Conservation (phyloP, 2,329 filamentous ascomycete genomes). For the Epichloe uncinata region DNA sequence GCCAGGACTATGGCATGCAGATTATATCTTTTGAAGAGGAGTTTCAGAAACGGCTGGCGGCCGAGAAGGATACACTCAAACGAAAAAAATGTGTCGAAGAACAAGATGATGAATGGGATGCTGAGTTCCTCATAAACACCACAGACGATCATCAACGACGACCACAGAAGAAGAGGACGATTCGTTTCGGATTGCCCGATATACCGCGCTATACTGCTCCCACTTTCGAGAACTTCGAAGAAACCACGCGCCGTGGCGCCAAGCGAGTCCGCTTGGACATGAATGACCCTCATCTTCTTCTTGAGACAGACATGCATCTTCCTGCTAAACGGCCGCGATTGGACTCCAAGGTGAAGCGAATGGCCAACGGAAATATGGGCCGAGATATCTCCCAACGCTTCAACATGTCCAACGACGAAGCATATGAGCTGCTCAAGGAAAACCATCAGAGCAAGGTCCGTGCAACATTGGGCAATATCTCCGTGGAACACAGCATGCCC, state of each 20-base stretch:
- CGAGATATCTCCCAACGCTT: slow-evolving; percentile 70
- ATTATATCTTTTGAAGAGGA: slow-evolving; percentile 34
- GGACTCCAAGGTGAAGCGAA: slow-evolving; percentile 48
- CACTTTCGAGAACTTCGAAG: slow-evolving; percentile 69
- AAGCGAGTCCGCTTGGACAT: slow-evolving; percentile 74
- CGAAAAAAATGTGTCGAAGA: slow-evolving; percentile 19
- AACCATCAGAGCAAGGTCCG: slow-evolving; percentile 95
- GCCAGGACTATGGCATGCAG: slow-evolving; percentile 68
- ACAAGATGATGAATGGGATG: slow-evolving; percentile 49
- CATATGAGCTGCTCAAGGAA: slow-evolving; percentile 90
- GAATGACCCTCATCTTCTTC: slow-evolving; percentile 74
- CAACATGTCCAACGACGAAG: slow-evolving; percentile 92
- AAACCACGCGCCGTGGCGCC: slow-evolving; percentile 55
- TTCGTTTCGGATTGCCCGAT: slow-evolving; percentile 45
- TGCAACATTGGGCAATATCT: slow-evolving; percentile 77
- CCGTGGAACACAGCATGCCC: slow-evolving; percentile 89
- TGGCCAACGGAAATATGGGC: slow-evolving; percentile 54
- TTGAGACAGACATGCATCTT: slow-evolving; percentile 61
- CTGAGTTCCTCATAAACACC: slow-evolving; percentile 42
- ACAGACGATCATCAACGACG: slow-evolving; percentile 31
- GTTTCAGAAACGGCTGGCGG: slow-evolving; percentile 19
- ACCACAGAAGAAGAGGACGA: slow-evolving; percentile 54
- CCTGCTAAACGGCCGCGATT: slow-evolving; percentile 45
- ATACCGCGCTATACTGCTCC: slow-evolving; percentile 50
- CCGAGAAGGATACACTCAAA: slow-evolving; percentile 19